These are phyloP conservation scores for Aspergillus melleus DNA, from an alignment of 2,329 filamentous ascomycete genomes.

Conservation along the genomic window DNA sequence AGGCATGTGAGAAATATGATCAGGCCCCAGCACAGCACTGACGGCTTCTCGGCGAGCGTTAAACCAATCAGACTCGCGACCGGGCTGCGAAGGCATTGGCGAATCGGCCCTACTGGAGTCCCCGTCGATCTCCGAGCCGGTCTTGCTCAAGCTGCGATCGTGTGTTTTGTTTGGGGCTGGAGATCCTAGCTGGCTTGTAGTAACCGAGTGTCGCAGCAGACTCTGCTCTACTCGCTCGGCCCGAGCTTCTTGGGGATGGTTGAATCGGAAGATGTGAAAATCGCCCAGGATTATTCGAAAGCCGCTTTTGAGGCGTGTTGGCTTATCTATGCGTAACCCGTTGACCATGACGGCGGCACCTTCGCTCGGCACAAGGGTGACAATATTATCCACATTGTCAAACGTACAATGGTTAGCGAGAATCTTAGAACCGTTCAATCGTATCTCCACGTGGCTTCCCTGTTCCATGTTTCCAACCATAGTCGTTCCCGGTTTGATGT, in stretches of 20 bases:
- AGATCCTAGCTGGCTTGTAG: slow-evolving; percentile 62
- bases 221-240: slow-evolving; percentile 89
- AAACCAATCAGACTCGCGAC: slow-evolving; percentile 87
- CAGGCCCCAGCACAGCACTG: slow-evolving; percentile 80
- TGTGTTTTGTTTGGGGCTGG: slow-evolving; percentile 67
- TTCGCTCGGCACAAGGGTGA: slow-evolving; percentile 85
- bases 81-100: slow-evolving; percentile 67
- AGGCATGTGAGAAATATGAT: slow-evolving; percentile 83
- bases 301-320: slow-evolving; percentile 82
- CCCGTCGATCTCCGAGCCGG: slow-evolving; percentile 72
- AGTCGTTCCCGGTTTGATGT: slow-evolving; percentile 91
- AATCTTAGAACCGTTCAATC: slow-evolving; percentile 90
- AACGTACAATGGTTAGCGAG: slow-evolving; percentile 90
- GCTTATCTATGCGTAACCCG: slow-evolving; percentile 81
- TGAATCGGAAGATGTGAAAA: slow-evolving; percentile 98
- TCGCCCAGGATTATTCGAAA: slow-evolving; percentile 95
- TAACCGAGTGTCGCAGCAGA: slow-evolving; percentile 78
- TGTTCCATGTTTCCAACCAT: slow-evolving; percentile 93
- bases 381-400: slow-evolving; percentile 87
- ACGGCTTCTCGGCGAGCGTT: slow-evolving; percentile 93
- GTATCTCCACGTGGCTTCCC: slow-evolving; percentile 80
- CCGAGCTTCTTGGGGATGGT: slow-evolving; percentile 92
- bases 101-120: slow-evolving; percentile 76
- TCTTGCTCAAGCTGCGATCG: slow-evolving; percentile 76
- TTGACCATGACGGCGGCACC: slow-evolving; percentile 99